These are phyloP conservation scores for Globisporangium recalcitrans DNA, from an alignment of 352 stramenopile genomes.

Conservation along the genomic window DNA sequence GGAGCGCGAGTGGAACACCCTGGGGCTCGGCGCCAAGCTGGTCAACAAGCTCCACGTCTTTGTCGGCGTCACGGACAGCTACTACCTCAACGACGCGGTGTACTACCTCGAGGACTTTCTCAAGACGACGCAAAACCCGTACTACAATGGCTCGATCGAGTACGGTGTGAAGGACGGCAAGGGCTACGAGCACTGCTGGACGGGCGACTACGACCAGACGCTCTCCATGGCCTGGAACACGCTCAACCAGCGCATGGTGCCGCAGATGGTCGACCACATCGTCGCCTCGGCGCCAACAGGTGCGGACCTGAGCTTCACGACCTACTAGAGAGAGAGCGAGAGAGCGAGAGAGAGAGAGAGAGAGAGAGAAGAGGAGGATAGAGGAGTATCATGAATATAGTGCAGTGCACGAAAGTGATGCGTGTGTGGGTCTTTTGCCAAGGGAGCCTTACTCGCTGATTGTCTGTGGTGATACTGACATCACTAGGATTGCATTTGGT, in stretches of 20 bases:
- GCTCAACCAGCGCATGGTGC: constrained; percentile 69
- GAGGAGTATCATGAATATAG: background rate
- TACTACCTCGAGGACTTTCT: constrained; percentile 68
- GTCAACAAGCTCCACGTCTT: constrained; percentile 77
- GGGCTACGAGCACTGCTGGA: constrained; percentile 77
- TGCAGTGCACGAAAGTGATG: background rate
- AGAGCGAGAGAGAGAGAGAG: background rate
- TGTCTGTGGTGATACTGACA: background rate
- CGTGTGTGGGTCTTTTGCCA: background rate
- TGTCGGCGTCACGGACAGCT: constrained; percentile 69
- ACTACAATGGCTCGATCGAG: constrained; percentile 70
- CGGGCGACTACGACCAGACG: constrained; percentile 60
- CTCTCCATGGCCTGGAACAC: constrained; percentile 67
- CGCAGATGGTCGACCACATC: constrained; percentile 62
- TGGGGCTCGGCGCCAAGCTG: constrained; percentile 49
- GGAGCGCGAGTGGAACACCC: constrained; percentile 52
- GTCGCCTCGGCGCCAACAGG: constrained; percentile 33
- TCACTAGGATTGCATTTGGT: background rate
- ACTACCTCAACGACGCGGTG: constrained; percentile 71
- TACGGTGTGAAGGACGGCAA: constrained; percentile 64
- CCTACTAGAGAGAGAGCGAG: constrained; percentile 20
- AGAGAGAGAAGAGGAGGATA: background rate
- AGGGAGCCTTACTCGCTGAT: background rate
- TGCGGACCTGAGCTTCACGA: constrained; percentile 51
- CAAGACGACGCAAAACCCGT: constrained; percentile 48